Evolutionary conservation across 129 eudicot species (phyloP).

Genomic region (Centella asiatica): DNA sequence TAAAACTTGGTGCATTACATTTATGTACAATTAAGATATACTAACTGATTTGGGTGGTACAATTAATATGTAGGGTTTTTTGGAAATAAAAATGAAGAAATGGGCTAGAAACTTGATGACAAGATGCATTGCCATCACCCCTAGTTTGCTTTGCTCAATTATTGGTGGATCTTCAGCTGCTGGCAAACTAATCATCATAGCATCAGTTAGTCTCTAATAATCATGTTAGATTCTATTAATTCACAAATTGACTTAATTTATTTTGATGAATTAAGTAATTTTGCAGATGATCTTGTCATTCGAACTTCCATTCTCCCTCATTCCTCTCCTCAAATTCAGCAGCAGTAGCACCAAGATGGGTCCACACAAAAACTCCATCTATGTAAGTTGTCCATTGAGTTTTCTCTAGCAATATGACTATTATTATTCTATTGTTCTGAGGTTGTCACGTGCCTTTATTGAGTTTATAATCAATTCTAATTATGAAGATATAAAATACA

Average conservation of each 20-base stretch:
- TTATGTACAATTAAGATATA: not conserved
- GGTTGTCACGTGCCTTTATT: not conserved
- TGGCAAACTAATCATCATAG: conserved; percentile 23
- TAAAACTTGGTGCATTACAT: no score
- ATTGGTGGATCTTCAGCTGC: conserved; percentile 31
- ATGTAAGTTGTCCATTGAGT: conserved; percentile 9
- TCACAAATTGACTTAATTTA: not conserved
- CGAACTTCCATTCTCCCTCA: conserved; percentile 34
- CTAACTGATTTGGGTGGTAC: not conserved
- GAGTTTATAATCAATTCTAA: not conserved
- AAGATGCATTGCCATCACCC: conserved; percentile 23
- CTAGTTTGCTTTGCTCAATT: conserved; percentile 24
- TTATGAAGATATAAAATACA: no score
- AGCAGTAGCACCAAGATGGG: conserved; percentile 32
- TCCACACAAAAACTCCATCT: conserved; percentile 22
- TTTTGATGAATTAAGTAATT: no score
- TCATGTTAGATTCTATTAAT: not conserved
- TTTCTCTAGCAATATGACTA: no score
- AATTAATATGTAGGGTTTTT: conserved; percentile 15
- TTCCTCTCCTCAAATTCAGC: conserved; percentile 31
- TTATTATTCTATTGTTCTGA: no score
- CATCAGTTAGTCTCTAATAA: conserved; percentile 13
- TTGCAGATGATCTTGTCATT: conserved; percentile 32
- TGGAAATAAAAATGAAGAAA: conserved; percentile 21
- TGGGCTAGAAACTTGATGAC: conserved; percentile 29